Evolutionary conservation across 2,329 filamentous ascomycete genomes (phyloP).

Genomic region (Claviceps pazoutovae): DNA sequence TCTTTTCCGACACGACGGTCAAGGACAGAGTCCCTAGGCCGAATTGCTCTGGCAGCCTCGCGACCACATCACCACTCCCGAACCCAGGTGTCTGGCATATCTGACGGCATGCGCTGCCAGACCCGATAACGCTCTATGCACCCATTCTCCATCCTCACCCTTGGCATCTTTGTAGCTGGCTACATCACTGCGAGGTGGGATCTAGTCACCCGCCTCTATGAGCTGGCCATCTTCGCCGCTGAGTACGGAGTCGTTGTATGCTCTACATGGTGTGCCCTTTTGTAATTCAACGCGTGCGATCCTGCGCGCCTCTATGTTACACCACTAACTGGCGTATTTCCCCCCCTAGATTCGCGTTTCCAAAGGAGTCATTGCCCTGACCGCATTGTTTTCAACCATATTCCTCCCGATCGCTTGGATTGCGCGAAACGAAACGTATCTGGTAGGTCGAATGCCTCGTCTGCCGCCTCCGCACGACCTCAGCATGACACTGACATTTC

Average conservation of each 20-base stretch:
- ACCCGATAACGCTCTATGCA: slow-evolving; percentile 59
- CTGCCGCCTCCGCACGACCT: not conserved
- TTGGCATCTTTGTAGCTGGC: slow-evolving; percentile 97
- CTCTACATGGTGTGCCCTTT: not conserved
- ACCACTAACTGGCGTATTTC: slow-evolving; percentile 3
- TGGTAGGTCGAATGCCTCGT: slow-evolving; percentile 41
- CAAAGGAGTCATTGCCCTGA: slow-evolving; percentile 73
- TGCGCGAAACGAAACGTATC: slow-evolving; percentile 62
- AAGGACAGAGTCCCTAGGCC: not conserved
- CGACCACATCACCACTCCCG: slow-evolving; percentile 1
- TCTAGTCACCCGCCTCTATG: slow-evolving; percentile 90
- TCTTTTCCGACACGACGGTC: not conserved
- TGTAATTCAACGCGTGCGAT: not conserved
- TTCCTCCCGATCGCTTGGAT: slow-evolving; percentile 74
- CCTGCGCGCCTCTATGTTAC: not conserved
- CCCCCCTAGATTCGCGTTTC: slow-evolving; percentile 57
- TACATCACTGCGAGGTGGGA: slow-evolving; percentile 99
- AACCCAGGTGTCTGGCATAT: slow-evolving; percentile 1
- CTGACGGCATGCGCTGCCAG: slow-evolving; percentile 29
- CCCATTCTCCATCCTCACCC: slow-evolving; percentile 89
- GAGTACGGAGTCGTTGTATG: slow-evolving; percentile 90
- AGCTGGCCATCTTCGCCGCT: slow-evolving; percentile 94
- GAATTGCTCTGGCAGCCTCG: slow-evolving; percentile 1
- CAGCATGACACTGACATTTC: not conserved
- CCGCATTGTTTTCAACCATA: slow-evolving; percentile 70